A percentile compares a stretch with the other conserved stretches of the same genome.
Conservation (phyloP, 495 filamentous ascomycete species). For the Podospora tetraspora region DNA sequence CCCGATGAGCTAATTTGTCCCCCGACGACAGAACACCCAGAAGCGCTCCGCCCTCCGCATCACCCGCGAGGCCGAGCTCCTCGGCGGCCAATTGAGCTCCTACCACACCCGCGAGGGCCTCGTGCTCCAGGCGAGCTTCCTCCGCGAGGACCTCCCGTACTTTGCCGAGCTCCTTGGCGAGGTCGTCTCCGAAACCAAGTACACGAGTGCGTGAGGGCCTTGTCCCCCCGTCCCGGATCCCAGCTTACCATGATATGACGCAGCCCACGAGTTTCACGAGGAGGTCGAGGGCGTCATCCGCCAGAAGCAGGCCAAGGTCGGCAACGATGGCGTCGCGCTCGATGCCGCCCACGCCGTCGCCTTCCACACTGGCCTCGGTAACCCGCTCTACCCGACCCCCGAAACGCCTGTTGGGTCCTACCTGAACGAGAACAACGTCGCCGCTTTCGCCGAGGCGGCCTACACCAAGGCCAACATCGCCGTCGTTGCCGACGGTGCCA, state of each 20-base stretch:
- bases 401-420: conserved; percentile 69
- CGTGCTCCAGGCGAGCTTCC: conserved; percentile 86
- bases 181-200: conserved; percentile 82
- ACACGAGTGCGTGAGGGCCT: conserved; percentile 56
- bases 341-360: conserved; percentile 83
- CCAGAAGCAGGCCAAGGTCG: conserved; percentile 62
- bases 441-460: conserved; percentile 64
- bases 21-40: conserved; percentile 62
- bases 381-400: conserved; percentile 62
- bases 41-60: conserved; percentile 86
- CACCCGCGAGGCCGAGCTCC: conserved; percentile 86
- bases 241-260: conserved; percentile 14
- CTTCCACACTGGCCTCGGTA: conserved; percentile 91
- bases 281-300: conserved; percentile 69
- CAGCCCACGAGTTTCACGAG: conserved; percentile 84
- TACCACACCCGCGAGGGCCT: conserved; percentile 90
- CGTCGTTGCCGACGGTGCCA: conserved; percentile 81
- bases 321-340: conserved; percentile 66
- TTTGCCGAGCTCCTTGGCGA: conserved; percentile 94
- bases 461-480: conserved; percentile 88
- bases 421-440: conserved; percentile 63
- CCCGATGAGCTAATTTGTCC: conserved; percentile 47
- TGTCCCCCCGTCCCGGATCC: conserved; percentile 10
- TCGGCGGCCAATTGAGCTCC: conserved; percentile 78
- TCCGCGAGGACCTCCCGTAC: conserved; percentile 92